phyloP scores from a whole-genome alignment of 2,329 filamentous ascomycete genomes.

The Talaromyces piceae region DNA sequence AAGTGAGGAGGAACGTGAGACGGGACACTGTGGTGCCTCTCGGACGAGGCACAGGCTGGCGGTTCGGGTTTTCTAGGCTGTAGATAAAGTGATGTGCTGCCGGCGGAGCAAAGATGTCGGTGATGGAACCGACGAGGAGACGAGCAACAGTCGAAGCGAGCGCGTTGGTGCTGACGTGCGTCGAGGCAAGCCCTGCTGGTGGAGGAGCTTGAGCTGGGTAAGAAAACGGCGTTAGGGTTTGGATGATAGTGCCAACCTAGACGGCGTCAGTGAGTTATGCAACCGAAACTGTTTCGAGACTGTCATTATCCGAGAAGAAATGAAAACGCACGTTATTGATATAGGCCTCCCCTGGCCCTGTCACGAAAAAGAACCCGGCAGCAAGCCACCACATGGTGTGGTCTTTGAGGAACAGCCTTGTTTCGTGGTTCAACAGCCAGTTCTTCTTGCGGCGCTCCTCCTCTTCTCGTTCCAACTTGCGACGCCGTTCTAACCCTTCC shows the following conservation, averaged over 20 bases:
- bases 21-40: constrained; percentile 56
- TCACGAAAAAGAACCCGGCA: constrained; percentile 82
- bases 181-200: constrained; percentile 59
- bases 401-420: constrained; percentile 73
- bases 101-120: constrained; percentile 72
- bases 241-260: constrained; percentile 77
- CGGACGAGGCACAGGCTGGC: constrained; percentile 22
- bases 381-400: constrained; percentile 95
- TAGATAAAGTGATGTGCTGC: constrained; percentile 54
- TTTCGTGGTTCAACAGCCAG: constrained; percentile 88
- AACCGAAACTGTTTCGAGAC: background rate
- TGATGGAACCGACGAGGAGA: constrained; percentile 79
- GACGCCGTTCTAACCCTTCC: constrained; percentile 31
- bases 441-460: constrained; percentile 68
- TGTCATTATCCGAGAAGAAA: background rate
- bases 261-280: background rate
- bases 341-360: constrained; percentile 93
- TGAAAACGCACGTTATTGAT: constrained; percentile 66
- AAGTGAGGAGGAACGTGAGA: constrained; percentile 68
- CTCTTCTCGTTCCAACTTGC: constrained; percentile 40
- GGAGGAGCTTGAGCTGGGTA: constrained; percentile 40
- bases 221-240: constrained; percentile 65
- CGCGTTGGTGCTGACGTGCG: constrained; percentile 88
- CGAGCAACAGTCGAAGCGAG: constrained; percentile 85
- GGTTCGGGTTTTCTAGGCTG: constrained; percentile 29